phyloP scores from a whole-genome alignment of 176 grass and related monocot genomes.

The bread wheat (Triticum aestivum) region DNA sequence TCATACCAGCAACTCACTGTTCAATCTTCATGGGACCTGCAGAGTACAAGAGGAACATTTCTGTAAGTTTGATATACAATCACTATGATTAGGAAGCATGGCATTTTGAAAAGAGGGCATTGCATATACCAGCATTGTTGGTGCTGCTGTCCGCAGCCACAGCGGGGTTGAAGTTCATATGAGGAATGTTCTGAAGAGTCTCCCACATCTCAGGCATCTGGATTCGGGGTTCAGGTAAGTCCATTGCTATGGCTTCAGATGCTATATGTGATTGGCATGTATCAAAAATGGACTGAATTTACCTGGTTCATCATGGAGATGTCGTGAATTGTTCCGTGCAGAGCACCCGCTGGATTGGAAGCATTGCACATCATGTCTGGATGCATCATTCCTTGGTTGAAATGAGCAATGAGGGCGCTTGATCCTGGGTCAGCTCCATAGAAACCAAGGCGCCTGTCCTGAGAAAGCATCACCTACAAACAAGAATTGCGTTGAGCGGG shows the following conservation, averaged over 20 bases:
- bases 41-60: slow-evolving; percentile 18
- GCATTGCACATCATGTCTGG: slow-evolving; percentile 60
- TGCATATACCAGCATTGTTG: slow-evolving; percentile 46
- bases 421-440: slow-evolving; percentile 47
- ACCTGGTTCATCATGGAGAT: slow-evolving; percentile 58
- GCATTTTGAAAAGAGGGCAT: not conserved
- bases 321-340: slow-evolving; percentile 32
- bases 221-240: slow-evolving; percentile 31
- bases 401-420: slow-evolving; percentile 41
- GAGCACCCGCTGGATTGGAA: slow-evolving; percentile 36
- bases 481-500: slow-evolving; percentile 19
- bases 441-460: slow-evolving; percentile 57
- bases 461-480: slow-evolving; percentile 69
- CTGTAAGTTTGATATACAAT: slow-evolving; percentile 9
- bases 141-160: slow-evolving; percentile 27
- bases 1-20: slow-evolving; percentile 37
- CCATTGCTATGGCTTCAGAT: slow-evolving; percentile 4
- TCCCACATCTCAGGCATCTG: slow-evolving; percentile 75
- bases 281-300: slow-evolving; percentile 25
- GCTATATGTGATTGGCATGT: not conserved
- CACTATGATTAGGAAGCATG: not conserved
- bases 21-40: slow-evolving; percentile 64
- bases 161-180: slow-evolving; percentile 57
- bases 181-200: slow-evolving; percentile 57
- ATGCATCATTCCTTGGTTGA: slow-evolving; percentile 57